Base-by-base conservation (phyloP, 768 basidiomycete species). In the Kondoa malvinella region DNA sequence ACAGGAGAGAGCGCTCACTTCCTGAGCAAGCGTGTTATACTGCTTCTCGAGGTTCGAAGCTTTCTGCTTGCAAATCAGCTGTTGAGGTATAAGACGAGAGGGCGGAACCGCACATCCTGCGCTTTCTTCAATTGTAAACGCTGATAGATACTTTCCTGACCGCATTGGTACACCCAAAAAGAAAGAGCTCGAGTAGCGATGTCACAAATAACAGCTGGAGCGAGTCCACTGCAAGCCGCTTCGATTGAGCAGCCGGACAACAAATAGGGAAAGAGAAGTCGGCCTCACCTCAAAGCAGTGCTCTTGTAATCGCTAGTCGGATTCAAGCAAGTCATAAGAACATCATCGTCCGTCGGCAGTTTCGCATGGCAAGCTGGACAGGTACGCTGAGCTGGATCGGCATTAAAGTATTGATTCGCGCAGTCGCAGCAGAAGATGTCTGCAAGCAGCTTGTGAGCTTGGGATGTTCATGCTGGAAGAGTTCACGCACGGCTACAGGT, bases 101-200 rank as follows among this genome's bases (percentile, higher is more conserved):
- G 40, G 12, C 40, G 40, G n/a, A n/a, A n/a, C n/a, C 40, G 40
- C 40, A 21, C 40, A 33, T 63, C 61, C 12, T 32, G 15, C 16
- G 61, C 61, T 32, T 34, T 30, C 30, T 63, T 63, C n/a, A 31
- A 34, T 16, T 31, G 61, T 29, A 63, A 31, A 4, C 33, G n/a
- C 61, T 63, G 61, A 63, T 63, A 63, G 27, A n/a, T 32, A 32
- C 58, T 25, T 29, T 60, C 58, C 15, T 60, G 25, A 60, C 30
- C 25, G n/a, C 58, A 25, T 31, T 60, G 58, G 27, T 26, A 60
- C 14, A 60, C 15, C 61, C 61, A 63, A 32, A 63, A 63, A 17
- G 27, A 30, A 17, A 63, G 61, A 3, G 61, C 61, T 17, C 61
- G 15, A 27, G 29, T 31, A 32, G 61, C 30, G 12, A 63, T 63